Evolutionary conservation across 2,329 filamentous ascomycete species (phyloP), one percentile per base, ranked within the genome.

Genomic region (Pseudogymnoascus sp.): DNA sequence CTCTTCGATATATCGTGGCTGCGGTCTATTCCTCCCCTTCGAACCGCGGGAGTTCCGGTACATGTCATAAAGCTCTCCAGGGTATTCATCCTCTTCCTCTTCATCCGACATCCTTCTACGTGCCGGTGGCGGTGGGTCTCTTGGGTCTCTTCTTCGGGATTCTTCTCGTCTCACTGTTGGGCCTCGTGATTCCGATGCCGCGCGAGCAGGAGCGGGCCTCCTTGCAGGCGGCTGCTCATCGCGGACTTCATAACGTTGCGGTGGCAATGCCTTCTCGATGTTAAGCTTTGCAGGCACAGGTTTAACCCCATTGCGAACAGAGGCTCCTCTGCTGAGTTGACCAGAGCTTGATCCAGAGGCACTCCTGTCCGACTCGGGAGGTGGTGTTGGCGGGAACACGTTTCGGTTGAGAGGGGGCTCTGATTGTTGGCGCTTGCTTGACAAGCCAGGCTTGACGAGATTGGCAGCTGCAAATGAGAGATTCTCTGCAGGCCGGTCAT

Each of bases 311-410:
- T 80, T 86, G 64, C 84, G 83, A 59, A 87, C 82, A n/a, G 85
- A 88, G 28, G 80, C 79, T 61, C 78, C 84, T 21, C 85, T 80
- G 67, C 77, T 82, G 69, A 83, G 78, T 46, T 70, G 68, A 5
- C 74, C 66, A 53, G 65, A 40, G 63, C 62, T 23, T 25, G 68
- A 66, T 62, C 25, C 63, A 14, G 63, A 66, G 59, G 16, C 60
- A 23, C 76, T 75, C 70, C 88, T 88, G 68, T 97, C 92, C 66
- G 85, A 84, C 79, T 99, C 95, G 5, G 95, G 95, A 5, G 95
- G 95, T 42, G 95, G 95, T n/a, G 95, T 97, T n/a, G 95, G 95
- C 16, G 95, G 95, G 78, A 97, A 97, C 66, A 93, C 84, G 70
- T 90, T 90, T 70, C 91, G 87, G 72, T 84, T 85, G 67, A 86